Conservation (phyloP, 352 stramenopile species). For the Pythium phragmitis region DNA sequence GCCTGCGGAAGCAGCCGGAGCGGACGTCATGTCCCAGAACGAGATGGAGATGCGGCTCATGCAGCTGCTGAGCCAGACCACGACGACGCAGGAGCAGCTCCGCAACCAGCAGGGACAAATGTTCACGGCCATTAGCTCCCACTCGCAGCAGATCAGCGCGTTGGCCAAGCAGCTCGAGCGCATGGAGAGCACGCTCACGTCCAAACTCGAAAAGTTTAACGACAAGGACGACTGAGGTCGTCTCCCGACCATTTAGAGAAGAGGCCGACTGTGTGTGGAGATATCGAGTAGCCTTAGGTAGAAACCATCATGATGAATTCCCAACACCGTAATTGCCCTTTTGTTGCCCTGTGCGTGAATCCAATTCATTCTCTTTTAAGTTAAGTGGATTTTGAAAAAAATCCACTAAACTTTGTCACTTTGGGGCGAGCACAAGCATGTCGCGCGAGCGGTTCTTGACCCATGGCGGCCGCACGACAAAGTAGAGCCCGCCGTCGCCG, state of each 20-base stretch:
- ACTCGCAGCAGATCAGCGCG: slow-evolving; percentile 80
- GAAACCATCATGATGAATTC: neutral
- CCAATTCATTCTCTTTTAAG: too few relatives aligned
- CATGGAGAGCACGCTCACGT: slow-evolving; percentile 68
- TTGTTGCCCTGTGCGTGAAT: too few relatives aligned
- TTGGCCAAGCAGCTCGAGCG: slow-evolving; percentile 78
- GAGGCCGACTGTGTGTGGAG: neutral
- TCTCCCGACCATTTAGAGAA: neutral
- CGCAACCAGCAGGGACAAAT: slow-evolving; percentile 80
- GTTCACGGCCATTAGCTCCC: slow-evolving; percentile 69
- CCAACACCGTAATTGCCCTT: too few relatives aligned
- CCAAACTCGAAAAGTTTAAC: slow-evolving; percentile 43
- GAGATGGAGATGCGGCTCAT: slow-evolving; percentile 79
- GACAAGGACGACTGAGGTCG: neutral
- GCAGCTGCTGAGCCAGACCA: slow-evolving; percentile 78
- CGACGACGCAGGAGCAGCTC: slow-evolving; percentile 76
- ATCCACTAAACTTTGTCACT: slow-evolving; percentile 3
- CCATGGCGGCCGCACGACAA: slow-evolving; percentile 44
- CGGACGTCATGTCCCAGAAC: slow-evolving; percentile 33
- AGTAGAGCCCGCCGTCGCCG: slow-evolving; percentile 39
- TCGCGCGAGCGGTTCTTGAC: slow-evolving; percentile 28
- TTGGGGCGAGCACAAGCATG: slow-evolving; percentile 23
- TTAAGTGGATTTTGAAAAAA: neutral
- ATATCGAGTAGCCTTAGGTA: slow-evolving; percentile 16
- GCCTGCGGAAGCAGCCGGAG: neutral